These are phyloP conservation scores for Alternaria novae-zelandiae DNA, from an alignment of 2,329 filamentous ascomycete species.

Conservation along the genomic window DNA sequence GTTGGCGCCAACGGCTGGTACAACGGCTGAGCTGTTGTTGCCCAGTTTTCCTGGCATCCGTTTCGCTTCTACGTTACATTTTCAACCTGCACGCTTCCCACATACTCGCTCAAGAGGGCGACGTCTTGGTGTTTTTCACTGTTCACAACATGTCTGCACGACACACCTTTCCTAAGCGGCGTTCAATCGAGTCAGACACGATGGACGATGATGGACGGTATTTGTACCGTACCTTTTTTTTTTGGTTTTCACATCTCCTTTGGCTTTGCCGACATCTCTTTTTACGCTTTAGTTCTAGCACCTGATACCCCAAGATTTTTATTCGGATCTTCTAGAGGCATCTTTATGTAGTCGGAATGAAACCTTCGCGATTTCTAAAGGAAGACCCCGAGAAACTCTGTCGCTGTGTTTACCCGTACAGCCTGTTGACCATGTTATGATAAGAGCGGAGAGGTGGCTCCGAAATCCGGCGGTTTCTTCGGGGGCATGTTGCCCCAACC, in stretches of 20 bases:
- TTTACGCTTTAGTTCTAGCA: background rate
- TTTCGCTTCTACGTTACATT: background rate
- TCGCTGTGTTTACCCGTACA: background rate
- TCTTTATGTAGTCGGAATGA: background rate
- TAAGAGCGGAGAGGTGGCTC: background rate
- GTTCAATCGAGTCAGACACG: background rate
- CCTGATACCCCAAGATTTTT: conserved; percentile 11
- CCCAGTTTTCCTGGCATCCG: too few relatives aligned
- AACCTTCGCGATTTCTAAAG: background rate
- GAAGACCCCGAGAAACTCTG: background rate
- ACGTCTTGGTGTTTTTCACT: background rate
- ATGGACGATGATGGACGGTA: background rate
- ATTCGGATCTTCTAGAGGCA: background rate
- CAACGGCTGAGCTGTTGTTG: conserved; percentile 3
- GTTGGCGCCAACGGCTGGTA: conserved; percentile 38
- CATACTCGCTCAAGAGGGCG: background rate
- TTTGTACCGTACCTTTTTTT: background rate
- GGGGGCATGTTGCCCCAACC: background rate
- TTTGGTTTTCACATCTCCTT: background rate
- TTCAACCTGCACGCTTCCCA: background rate
- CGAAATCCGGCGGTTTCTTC: background rate
- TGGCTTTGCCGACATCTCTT: background rate
- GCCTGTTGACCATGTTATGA: background rate
- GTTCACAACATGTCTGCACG: background rate
- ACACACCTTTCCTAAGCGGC: background rate